These are phyloP conservation scores for Cryptococcus sp. DNA, from an alignment of 1,284 basidiomycete genomes.

Conservation along the genomic window DNA sequence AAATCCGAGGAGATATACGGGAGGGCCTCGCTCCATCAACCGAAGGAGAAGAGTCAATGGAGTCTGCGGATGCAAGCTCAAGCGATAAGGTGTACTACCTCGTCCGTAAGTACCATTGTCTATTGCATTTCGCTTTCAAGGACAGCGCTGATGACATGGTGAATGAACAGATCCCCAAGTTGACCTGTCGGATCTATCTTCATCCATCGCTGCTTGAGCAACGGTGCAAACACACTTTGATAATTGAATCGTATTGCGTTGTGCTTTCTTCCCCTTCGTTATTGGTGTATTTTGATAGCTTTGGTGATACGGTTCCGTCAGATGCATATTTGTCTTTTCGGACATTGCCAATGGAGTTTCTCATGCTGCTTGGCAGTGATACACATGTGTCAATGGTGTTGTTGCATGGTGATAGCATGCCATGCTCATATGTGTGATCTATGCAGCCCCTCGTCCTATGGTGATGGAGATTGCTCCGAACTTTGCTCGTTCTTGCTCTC, in stretches of 20 bases:
- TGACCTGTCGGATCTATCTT: conserved; percentile 51
- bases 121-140: not conserved
- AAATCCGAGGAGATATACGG: conserved; percentile 76
- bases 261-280: not conserved
- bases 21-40: conserved; percentile 67
- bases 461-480: too few relatives aligned
- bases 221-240: not conserved
- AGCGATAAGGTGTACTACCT: conserved; percentile 50
- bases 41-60: conserved; percentile 30
- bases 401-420: too few relatives aligned
- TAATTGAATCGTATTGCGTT: not conserved
- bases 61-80: conserved; percentile 14
- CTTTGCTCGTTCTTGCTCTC: conserved; percentile 31
- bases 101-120: conserved; percentile 42
- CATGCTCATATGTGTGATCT: too few relatives aligned
- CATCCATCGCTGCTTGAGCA: conserved; percentile 31
- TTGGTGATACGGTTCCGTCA: too few relatives aligned
- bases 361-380: too few relatives aligned
- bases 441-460: too few relatives aligned
- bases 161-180: conserved; percentile 48
- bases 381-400: too few relatives aligned
- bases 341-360: not conserved
- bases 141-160: not conserved
- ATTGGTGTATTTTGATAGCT: too few relatives aligned
- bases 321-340: not conserved